Percentiles rank a stretch among this genome's conserved stretches.
phyloP scores from a whole-genome alignment of 108 stramenopile species.

The Skeletonema tropicum region DNA sequence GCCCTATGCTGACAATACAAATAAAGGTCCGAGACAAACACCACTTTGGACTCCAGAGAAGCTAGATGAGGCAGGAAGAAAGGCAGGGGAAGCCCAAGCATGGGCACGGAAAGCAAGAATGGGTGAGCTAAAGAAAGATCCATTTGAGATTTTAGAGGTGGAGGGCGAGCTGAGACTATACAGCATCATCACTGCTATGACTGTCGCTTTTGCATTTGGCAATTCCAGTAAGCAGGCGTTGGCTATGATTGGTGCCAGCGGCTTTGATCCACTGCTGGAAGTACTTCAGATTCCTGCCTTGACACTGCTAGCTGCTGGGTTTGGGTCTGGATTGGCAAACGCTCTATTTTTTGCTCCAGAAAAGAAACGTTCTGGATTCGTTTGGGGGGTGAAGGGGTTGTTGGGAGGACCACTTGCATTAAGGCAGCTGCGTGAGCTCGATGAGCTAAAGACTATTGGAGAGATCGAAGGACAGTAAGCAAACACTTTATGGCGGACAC shows the following conservation, averaged over 20 bases:
- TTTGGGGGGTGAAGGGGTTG: slow-evolving; percentile 78
- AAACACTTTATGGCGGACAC: too few relatives aligned
- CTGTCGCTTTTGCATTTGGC: slow-evolving; percentile 71
- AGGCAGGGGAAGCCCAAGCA: slow-evolving; percentile 60
- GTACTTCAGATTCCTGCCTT: slow-evolving; percentile 56
- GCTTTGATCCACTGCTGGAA: slow-evolving; percentile 11
- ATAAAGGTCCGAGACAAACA: slow-evolving; percentile 69
- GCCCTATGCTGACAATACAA: slow-evolving; percentile 82
- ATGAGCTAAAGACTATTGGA: slow-evolving; percentile 53
- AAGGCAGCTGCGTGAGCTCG: slow-evolving; percentile 52
- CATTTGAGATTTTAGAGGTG: slow-evolving; percentile 61
- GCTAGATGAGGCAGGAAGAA: slow-evolving; percentile 72
- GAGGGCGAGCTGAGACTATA: slow-evolving; percentile 55
- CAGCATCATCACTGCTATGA: slow-evolving; percentile 49
- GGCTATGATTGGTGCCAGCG: slow-evolving; percentile 28
- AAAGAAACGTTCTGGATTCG: slow-evolving; percentile 52
- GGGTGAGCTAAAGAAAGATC: slow-evolving; percentile 76
- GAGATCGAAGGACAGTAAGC: slow-evolving; percentile 42
- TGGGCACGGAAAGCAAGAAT: slow-evolving; percentile 74
- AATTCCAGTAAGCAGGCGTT: slow-evolving; percentile 61
- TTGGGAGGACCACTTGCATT: slow-evolving; percentile 78
- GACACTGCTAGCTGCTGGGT: slow-evolving; percentile 54
- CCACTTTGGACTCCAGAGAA: slow-evolving; percentile 81
- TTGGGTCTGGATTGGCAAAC: slow-evolving; percentile 61
- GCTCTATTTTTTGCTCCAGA: slow-evolving; percentile 52